These are phyloP conservation scores for Cardamine chenopodiifolia DNA, from an alignment of 345 rosid species.

Conservation along the genomic window DNA sequence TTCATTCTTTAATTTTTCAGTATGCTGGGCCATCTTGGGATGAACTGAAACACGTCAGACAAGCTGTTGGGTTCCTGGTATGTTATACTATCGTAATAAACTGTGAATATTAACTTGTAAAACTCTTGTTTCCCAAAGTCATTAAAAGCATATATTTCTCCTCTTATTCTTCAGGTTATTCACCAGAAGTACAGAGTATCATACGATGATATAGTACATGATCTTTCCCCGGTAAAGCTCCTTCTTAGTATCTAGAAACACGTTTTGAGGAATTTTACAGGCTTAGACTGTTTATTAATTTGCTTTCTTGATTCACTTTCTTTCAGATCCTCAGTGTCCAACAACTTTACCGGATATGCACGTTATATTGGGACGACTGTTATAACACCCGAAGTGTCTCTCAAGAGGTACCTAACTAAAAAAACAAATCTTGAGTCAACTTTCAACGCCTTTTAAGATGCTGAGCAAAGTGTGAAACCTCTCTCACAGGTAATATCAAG, in stretches of 20 bases:
- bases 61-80: slow-evolving; percentile 99
- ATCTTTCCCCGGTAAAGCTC: slow-evolving; percentile 86
- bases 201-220: slow-evolving; percentile 91
- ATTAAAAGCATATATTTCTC: not conserved
- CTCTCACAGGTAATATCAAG: slow-evolving; percentile 80
- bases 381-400: slow-evolving; percentile 95
- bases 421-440: not conserved
- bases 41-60: slow-evolving; percentile 96
- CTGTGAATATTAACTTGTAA: not conserved
- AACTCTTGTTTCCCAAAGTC: not conserved
- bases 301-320: slow-evolving; percentile 12
- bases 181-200: slow-evolving; percentile 98
- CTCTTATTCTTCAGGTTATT: slow-evolving; percentile 66
- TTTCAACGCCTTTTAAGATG: slow-evolving; percentile 7
- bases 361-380: slow-evolving; percentile 97
- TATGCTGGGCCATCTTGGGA: slow-evolving; percentile 97
- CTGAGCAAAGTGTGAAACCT: slow-evolving; percentile 11
- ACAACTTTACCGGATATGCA: slow-evolving; percentile 93
- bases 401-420: slow-evolving; percentile 55
- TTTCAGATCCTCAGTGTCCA: slow-evolving; percentile 91
- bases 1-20: slow-evolving; percentile 47
- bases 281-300: not conserved
- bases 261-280: not conserved
- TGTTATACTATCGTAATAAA: slow-evolving; percentile 26
- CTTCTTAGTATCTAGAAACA: slow-evolving; percentile 19